phyloP scores from a whole-genome alignment of 116 monocot species.

The Iris pallida region DNA sequence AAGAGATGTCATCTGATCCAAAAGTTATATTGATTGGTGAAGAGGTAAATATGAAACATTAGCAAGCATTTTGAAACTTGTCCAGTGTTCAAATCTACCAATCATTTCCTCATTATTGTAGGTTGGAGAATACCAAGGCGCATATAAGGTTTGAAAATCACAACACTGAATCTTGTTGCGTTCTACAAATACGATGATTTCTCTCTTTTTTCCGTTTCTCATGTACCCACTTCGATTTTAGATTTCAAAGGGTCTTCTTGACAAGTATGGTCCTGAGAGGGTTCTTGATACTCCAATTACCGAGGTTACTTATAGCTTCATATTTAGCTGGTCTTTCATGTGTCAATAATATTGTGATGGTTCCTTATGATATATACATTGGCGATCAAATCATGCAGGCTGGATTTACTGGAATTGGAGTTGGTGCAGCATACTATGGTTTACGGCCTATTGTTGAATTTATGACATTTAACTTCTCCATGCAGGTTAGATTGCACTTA shows the following conservation, averaged over 20 bases:
- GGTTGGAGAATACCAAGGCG: constrained; percentile 99
- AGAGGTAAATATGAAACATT: constrained; percentile 54
- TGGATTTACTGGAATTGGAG: constrained; percentile 93
- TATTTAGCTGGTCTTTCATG: not conserved
- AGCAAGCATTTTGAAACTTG: not conserved
- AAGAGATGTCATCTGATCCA: constrained; percentile 93
- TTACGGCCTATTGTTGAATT: constrained; percentile 86
- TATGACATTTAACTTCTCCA: constrained; percentile 98
- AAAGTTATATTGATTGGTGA: constrained; percentile 93
- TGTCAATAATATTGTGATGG: not conserved
- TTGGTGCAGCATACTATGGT: constrained; percentile 95
- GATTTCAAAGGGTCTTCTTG: constrained; percentile 86
- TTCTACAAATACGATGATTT: too few relatives aligned
- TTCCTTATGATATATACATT: too few relatives aligned
- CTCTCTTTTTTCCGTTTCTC: too few relatives aligned
- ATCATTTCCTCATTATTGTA: constrained; percentile 11
- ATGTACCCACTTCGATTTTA: too few relatives aligned
- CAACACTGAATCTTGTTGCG: not conserved
- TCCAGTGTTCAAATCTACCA: too few relatives aligned
- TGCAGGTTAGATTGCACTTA: constrained; percentile 72
- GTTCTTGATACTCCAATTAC: constrained; percentile 96
- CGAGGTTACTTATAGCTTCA: constrained; percentile 44
- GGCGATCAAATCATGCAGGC: constrained; percentile 31
- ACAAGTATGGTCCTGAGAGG: constrained; percentile 97
- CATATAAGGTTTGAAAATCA: constrained; percentile 73